These are phyloP conservation scores for Trichophyton verrucosum DNA, from an alignment of 2,329 filamentous ascomycete species.

Conservation along the genomic window DNA sequence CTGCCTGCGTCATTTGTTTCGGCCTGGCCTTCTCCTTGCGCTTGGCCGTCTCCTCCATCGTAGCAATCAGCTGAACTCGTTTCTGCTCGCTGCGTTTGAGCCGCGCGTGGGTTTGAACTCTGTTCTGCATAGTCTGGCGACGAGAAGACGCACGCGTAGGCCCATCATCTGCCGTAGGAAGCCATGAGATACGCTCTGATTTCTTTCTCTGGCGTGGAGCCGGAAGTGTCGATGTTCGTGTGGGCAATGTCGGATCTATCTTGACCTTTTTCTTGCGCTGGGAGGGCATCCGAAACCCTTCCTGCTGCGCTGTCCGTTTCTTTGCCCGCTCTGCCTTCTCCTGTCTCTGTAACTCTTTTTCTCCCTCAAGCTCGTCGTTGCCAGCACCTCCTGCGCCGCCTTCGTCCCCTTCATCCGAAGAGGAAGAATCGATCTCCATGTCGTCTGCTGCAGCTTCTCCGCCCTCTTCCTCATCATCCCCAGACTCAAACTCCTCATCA, in stretches of 20 bases:
- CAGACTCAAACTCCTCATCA: slow-evolving; percentile 36
- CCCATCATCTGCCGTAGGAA: slow-evolving; percentile 50
- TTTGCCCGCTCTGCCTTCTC: slow-evolving; percentile 59
- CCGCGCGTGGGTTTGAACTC: slow-evolving; percentile 42
- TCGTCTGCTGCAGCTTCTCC: slow-evolving; percentile 50
- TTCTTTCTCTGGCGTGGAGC: slow-evolving; percentile 50
- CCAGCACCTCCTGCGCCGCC: slow-evolving; percentile 38
- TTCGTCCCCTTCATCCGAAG: slow-evolving; percentile 66
- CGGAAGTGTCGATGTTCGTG: slow-evolving; percentile 21
- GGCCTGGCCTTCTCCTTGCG: slow-evolving; percentile 61
- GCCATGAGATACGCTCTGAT: slow-evolving; percentile 58
- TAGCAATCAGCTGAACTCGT: slow-evolving; percentile 37
- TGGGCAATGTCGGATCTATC: slow-evolving; percentile 34
- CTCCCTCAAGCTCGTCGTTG: slow-evolving; percentile 64
- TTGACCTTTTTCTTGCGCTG: slow-evolving; percentile 62
- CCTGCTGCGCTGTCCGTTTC: slow-evolving; percentile 47
- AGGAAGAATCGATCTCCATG: slow-evolving; percentile 74
- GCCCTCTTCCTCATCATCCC: slow-evolving; percentile 44
- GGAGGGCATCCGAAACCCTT: slow-evolving; percentile 49
- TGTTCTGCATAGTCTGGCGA: slow-evolving; percentile 52
- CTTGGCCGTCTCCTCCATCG: slow-evolving; percentile 50
- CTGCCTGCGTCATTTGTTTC: slow-evolving; percentile 72
- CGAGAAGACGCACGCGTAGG: slow-evolving; percentile 51
- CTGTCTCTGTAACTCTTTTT: slow-evolving; percentile 70
- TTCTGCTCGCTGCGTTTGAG: slow-evolving; percentile 39